Conservation (phyloP, 768 basidiomycete genomes). For the Trametes cingulata region DNA sequence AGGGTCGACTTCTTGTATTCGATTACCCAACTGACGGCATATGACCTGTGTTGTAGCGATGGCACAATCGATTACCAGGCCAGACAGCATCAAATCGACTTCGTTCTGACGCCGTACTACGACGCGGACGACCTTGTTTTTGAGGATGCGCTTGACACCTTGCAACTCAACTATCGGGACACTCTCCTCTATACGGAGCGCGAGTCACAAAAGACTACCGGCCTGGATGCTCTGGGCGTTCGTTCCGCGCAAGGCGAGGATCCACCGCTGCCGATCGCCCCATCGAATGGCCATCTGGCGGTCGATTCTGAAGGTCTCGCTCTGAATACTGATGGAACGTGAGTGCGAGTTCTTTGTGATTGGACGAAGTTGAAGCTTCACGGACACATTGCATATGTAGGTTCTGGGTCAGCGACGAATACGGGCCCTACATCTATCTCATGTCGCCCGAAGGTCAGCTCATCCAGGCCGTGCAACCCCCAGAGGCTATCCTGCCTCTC, state of each 20-base stretch:
- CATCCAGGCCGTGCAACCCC: conserved; percentile 59
- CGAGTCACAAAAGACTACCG: conserved; percentile 47
- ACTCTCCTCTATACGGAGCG: conserved; percentile 55
- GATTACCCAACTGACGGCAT: background rate
- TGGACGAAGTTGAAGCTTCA: background rate
- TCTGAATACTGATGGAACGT: conserved; percentile 59
- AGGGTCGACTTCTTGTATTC: conserved; percentile 17
- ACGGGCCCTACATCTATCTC: conserved; percentile 65
- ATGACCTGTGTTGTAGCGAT: conserved; percentile 36
- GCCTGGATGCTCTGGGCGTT: conserved; percentile 53
- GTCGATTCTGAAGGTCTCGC: conserved; percentile 63
- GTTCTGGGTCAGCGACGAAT: conserved; percentile 70
- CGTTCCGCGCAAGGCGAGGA: conserved; percentile 44
- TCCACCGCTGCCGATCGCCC: conserved; percentile 48
- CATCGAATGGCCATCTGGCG: conserved; percentile 48
- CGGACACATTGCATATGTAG: conserved; percentile 29
- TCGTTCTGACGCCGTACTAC: conserved; percentile 59
- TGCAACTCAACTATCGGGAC: conserved; percentile 49
- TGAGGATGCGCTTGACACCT: conserved; percentile 49
- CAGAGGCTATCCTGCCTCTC: conserved; percentile 54
- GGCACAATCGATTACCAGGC: conserved; percentile 60
- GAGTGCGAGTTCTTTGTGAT: conserved; percentile 19
- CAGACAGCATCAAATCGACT: conserved; percentile 62
- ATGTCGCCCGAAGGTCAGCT: conserved; percentile 49
- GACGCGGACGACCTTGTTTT: conserved; percentile 47